Conservation (phyloP, 2,329 filamentous ascomycete genomes). For the Alternaria triticimaculans region DNA sequence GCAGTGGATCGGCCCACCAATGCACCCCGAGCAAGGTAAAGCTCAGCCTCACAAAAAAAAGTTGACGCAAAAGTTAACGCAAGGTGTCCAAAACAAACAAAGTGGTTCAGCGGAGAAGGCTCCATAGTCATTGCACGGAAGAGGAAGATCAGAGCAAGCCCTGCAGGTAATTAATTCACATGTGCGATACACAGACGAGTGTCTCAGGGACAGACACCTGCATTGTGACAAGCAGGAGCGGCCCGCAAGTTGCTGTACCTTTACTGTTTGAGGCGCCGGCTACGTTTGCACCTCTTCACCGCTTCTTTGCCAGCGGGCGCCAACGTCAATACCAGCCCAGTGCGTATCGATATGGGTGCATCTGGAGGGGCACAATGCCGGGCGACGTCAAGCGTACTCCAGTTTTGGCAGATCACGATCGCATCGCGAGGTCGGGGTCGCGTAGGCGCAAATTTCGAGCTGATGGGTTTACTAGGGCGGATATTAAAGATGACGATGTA, state of each 20-base stretch:
- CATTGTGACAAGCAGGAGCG: slow-evolving; percentile 34
- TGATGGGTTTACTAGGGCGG: slow-evolving; percentile 12
- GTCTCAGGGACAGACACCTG: slow-evolving; percentile 21
- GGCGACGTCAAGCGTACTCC: slow-evolving; percentile 32
- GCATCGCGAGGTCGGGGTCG: slow-evolving; percentile 1
- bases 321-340: slow-evolving; percentile 21
- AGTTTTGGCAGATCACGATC: slow-evolving; percentile 21
- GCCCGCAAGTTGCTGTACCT: slow-evolving; percentile 30
- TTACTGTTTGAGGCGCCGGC: slow-evolving; percentile 27
- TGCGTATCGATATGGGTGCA: slow-evolving; percentile 40
- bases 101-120: not conserved
- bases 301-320: slow-evolving; percentile 40
- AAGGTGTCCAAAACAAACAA: not conserved
- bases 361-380: slow-evolving; percentile 31
- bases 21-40: slow-evolving; percentile 16
- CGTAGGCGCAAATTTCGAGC: not conserved
- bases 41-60: slow-evolving; percentile 21
- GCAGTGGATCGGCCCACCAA: slow-evolving; percentile 29
- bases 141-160: not conserved
- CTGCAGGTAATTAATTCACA: not conserved
- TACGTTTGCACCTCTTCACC: slow-evolving; percentile 44
- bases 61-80: slow-evolving; percentile 2
- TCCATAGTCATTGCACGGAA: not conserved
- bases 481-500: slow-evolving; percentile 31
- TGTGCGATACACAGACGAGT: slow-evolving; percentile 16